Conservation (phyloP, 1,139 yeast species). For the Nakaseomyces sp. region DNA sequence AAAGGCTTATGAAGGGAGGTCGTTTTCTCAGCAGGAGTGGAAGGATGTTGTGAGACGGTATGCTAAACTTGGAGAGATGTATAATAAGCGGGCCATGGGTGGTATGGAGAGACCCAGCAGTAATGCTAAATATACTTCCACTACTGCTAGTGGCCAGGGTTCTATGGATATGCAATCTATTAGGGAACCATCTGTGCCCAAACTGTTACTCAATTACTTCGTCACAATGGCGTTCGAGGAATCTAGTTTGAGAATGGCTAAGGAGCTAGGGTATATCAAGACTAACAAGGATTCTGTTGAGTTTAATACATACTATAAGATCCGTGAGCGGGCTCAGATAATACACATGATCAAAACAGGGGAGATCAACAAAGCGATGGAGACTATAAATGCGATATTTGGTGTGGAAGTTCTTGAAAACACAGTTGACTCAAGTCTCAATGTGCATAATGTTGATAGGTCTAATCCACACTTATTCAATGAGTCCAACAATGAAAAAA, state of each 20-base stretch:
- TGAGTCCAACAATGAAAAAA: not conserved
- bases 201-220: slow-evolving; percentile 26
- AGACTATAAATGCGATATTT: slow-evolving; percentile 20
- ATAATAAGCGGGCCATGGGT: slow-evolving; percentile 6
- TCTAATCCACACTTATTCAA: not conserved
- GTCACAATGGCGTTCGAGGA: slow-evolving; percentile 28
- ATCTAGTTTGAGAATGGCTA: slow-evolving; percentile 27
- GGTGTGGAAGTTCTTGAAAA: slow-evolving; percentile 24
- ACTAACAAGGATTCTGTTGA: slow-evolving; percentile 23
- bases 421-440: slow-evolving; percentile 3
- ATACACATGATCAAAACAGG: slow-evolving; percentile 25
- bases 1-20: slow-evolving; percentile 15
- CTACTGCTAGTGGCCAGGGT: not conserved
- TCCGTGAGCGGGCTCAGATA: slow-evolving; percentile 23
- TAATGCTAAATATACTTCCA: too few species aligned
- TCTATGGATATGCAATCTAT: not conserved
- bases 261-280: slow-evolving; percentile 22
- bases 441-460: slow-evolving; percentile 5
- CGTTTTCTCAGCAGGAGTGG: slow-evolving; percentile 26
- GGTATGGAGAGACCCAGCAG: not conserved
- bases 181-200: slow-evolving; percentile 23
- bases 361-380: slow-evolving; percentile 23
- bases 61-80: slow-evolving; percentile 11
- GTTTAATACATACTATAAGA: slow-evolving; percentile 24
- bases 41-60: slow-evolving; percentile 19